Evolutionary conservation across 768 basidiomycete genomes (phyloP), one percentile per base, ranked within the genome.

Genomic region (Coprinellus micaceus): DNA sequence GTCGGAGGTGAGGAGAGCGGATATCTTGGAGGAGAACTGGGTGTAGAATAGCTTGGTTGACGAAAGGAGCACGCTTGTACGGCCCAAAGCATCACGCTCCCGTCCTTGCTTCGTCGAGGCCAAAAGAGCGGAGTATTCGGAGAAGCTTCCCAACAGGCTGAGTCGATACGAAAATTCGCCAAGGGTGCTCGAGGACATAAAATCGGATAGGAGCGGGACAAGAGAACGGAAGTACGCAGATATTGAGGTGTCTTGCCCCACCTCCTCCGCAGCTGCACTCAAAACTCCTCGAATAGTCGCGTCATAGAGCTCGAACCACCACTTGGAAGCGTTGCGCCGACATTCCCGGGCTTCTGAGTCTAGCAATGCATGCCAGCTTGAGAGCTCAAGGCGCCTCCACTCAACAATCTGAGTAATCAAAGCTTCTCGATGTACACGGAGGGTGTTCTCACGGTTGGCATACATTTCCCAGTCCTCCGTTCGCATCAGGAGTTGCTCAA

Each of bases 391-490:
- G 28, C 92, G 82, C 53, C 97, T 79, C 97, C 97, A 98, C 10
- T 84, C 81, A 47, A 99, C 84, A 45, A 98, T 89, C 46, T 94
- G 77, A 24, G 69, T 71, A 11, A 82, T 88, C 22, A 97, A 68
- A 3, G 76, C 77, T 24, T 83, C 81, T 58, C 85, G 93, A 63
- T 89, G 76, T 1, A 67, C 52, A 64, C 81, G 83, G 61, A 99
- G 79, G 40, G 86, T 86, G 65, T 94, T 98, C 41, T 89, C 86
- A n/a, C 84, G 79, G 71, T 93, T 94, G n/a, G 96, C 88, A 66
- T 90, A 98, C 62, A 85, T 85, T 67, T 99, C 94, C 97, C 97
- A 99, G 65, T 98, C 96, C 52, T 94, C 91, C 22, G 83, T 92
- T 59, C 96, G 90, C 47, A 87, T 64, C 2, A 98, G 73, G 7